A percentile compares a stretch with the other conserved stretches of the same genome.
Conservation (phyloP, 2,329 filamentous ascomycete species). For the Ceratocystis eucalypticola region DNA sequence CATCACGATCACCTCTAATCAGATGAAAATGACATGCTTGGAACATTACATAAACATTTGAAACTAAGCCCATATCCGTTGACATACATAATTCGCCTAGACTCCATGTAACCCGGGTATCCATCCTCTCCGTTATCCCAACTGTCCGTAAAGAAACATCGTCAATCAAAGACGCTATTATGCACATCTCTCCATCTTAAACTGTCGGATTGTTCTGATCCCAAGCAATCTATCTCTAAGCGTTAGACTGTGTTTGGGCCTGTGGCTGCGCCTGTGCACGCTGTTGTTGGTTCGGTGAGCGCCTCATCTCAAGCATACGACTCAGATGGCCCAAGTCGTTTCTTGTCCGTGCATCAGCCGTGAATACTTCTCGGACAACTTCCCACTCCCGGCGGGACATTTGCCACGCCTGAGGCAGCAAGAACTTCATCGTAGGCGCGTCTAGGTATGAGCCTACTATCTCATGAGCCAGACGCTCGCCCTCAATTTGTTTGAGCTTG, state of each 20-base stretch:
- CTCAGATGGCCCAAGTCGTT: slow-evolving; percentile 48
- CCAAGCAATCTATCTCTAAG: neutral
- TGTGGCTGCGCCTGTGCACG: neutral
- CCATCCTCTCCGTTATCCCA: neutral
- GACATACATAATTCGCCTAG: neutral
- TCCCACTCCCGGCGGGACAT: slow-evolving; percentile 61
- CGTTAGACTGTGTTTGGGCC: neutral
- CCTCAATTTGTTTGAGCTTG: slow-evolving; percentile 25
- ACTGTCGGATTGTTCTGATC: neutral
- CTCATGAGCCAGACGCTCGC: slow-evolving; percentile 45
- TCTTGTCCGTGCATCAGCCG: slow-evolving; percentile 49
- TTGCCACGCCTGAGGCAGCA: slow-evolving; percentile 53
- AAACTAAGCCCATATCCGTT: neutral
- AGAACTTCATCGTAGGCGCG: slow-evolving; percentile 53
- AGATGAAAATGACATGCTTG: neutral
- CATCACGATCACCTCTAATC: too few relatives aligned
- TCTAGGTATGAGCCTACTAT: slow-evolving; percentile 50
- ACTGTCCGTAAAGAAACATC: neutral
- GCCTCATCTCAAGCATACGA: slow-evolving; percentile 35
- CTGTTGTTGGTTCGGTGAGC: slow-evolving; percentile 10
- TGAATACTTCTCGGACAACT: slow-evolving; percentile 56
- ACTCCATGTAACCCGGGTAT: slow-evolving; percentile 1
- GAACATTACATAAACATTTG: neutral
- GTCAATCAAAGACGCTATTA: neutral
- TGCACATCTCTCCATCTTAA: neutral